Percentiles rank a stretch among this genome's conserved stretches.
Conservation (phyloP, 2,329 filamentous ascomycete genomes). For the Fusarium pininemorale region DNA sequence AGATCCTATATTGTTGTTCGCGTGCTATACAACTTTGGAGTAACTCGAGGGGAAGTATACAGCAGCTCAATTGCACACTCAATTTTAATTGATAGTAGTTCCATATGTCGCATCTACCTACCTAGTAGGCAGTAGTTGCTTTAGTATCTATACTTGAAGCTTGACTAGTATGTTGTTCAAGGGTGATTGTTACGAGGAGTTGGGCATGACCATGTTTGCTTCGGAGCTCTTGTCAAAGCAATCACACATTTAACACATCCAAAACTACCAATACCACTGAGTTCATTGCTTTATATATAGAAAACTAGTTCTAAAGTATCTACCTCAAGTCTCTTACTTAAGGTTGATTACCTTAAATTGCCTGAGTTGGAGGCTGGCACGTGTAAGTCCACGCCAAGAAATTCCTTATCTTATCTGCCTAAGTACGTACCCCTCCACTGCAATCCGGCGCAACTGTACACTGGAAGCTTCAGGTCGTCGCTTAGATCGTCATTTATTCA, state of each 20-base stretch:
- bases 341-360: neutral
- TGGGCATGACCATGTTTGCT: neutral
- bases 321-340: neutral
- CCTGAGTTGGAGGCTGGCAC: neutral
- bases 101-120: neutral
- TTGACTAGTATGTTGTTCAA: neutral
- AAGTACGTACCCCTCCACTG: slow-evolving; percentile 32
- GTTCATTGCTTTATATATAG: neutral
- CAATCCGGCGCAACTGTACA: slow-evolving; percentile 9
- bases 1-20: neutral
- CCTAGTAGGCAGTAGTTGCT: neutral
- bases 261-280: neutral
- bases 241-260: neutral
- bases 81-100: neutral
- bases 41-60: neutral
- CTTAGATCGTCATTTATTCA: slow-evolving; percentile 23
- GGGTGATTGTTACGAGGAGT: neutral
- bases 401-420: slow-evolving; percentile 31
- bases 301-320: neutral
- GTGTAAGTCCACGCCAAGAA: slow-evolving; percentile 19
- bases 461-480: slow-evolving; percentile 11
- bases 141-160: neutral
- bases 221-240: neutral
- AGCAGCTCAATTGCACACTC: neutral
- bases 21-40: neutral